Evolutionary conservation across 2,329 filamentous ascomycete species (phyloP), one percentile per base, ranked within the genome.

Genomic region (Exserohilum turcica): DNA sequence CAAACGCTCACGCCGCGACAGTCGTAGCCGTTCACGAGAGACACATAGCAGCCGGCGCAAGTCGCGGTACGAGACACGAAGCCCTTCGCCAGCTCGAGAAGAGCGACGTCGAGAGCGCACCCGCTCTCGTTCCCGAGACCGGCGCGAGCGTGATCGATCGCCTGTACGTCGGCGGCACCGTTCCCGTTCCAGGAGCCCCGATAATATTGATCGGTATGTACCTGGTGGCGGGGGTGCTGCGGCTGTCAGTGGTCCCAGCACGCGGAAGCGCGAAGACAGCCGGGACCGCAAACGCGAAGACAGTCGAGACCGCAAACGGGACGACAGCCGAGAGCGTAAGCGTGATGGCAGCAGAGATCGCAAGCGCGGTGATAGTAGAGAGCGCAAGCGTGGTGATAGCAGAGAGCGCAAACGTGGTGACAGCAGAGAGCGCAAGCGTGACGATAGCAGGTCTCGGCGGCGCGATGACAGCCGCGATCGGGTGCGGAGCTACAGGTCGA

Each of bases 141-240:
- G 57, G 12, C 62, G 63, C 13, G 45, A 43, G 7, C 67, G 66
- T 39, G 60, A 63, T 13, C 56, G 61, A 21, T 44, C 59, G 16
- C 60, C 57, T 21, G 51, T 51, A 15, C 65, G 59, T 24, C 63
- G 63, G 19, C 65, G 64, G 15, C 49, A 55, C 27, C 62, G 56
- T 18, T 63, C 64, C 8, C 65, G 63, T 3, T 65, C 65, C 13
- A 57, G 72, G 15, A 76, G 72, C 48, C 73, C 67, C 2, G 69
- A 74, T 12, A 70, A 71, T 19, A 76, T 76, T 21, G 74, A 75
- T 43, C 59, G 74, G 4, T 76, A 75, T 38, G 60, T 75, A 5
- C 73, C 73, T 15, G 67, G 65, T 16, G 60, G 61, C n/a, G 61
- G 54, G 37, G 59, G 21, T 16, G 38, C n/a, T 12, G 4, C 13